A percentile compares a stretch with the other conserved stretches of the same genome.
Evolutionary conservation across 2,329 filamentous ascomycete genomes (phyloP).

Genomic region (Apiospora sp.): DNA sequence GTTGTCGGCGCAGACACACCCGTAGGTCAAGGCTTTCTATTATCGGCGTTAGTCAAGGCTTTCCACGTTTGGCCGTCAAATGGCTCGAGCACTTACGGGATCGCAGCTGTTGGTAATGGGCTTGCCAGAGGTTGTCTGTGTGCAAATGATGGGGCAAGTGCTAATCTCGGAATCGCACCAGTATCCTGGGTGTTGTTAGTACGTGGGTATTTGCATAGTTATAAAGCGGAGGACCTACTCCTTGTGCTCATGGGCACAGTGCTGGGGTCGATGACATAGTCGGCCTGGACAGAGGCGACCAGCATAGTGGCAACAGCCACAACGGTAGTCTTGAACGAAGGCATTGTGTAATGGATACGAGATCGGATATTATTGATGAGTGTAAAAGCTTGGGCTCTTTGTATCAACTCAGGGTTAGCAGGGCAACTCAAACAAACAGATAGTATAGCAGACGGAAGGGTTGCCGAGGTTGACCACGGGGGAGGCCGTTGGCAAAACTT

Average conservation of each 20-base stretch:
- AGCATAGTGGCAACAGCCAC: conserved; percentile 64
- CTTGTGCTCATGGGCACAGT: conserved; percentile 61
- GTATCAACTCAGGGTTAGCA: neutral
- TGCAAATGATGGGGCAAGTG: conserved; percentile 77
- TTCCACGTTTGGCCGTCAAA: neutral
- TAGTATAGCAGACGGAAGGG: neutral
- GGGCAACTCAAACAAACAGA: neutral
- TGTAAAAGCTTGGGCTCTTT: neutral
- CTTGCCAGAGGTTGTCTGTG: conserved; percentile 61
- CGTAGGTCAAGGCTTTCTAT: conserved; percentile 69
- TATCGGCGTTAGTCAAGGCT: conserved; percentile 23
- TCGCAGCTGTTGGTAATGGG: conserved; percentile 72
- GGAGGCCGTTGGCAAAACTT: neutral
- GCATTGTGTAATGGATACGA: conserved; percentile 51
- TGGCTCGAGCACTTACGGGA: conserved; percentile 55
- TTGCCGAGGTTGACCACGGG: neutral
- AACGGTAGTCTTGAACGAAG: conserved; percentile 60
- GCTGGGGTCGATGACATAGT: conserved; percentile 69
- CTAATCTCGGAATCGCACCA: conserved; percentile 73
- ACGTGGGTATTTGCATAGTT: neutral
- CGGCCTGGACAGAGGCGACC: conserved; percentile 59
- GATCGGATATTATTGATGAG: neutral
- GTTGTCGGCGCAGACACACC: conserved; percentile 75
- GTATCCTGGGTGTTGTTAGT: conserved; percentile 48
- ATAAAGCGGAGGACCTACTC: conserved; percentile 51